These are phyloP conservation scores for Zhuliangozyma parablackwelliae DNA, from an alignment of 1,139 yeast genomes.

Conservation along the genomic window DNA sequence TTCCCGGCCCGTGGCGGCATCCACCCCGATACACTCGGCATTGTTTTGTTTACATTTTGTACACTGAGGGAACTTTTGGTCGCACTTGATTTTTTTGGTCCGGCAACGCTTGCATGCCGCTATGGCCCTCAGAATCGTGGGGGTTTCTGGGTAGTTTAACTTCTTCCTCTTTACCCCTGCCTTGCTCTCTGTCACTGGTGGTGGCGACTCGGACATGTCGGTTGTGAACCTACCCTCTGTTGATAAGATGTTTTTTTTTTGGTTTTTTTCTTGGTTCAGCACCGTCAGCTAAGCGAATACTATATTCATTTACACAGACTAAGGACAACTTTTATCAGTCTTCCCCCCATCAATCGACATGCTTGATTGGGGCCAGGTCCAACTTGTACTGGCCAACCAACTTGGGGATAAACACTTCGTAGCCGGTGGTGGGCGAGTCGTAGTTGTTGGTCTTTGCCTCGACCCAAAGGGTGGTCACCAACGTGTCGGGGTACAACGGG, in stretches of 20 bases:
- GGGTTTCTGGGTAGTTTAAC: no score
- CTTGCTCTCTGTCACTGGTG: no score
- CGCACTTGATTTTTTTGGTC: slow-evolving; percentile 74
- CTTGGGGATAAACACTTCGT: slow-evolving; percentile 69
- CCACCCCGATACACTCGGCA: slow-evolving; percentile 75
- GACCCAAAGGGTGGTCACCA: slow-evolving; percentile 68
- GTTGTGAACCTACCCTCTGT: no score
- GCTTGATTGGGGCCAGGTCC: slow-evolving; percentile 33
- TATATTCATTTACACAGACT: no score
- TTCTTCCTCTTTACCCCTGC: no score
- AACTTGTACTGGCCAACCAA: slow-evolving; percentile 35
- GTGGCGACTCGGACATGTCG: no score
- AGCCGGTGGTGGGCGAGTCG: slow-evolving; percentile 56
- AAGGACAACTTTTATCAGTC: not conserved
- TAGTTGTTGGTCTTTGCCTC: slow-evolving; percentile 55
- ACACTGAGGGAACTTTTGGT: slow-evolving; percentile 78
- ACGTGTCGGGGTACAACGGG: slow-evolving; percentile 53
- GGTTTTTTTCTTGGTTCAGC: no score
- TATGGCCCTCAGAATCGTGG: slow-evolving; percentile 20
- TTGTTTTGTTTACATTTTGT: slow-evolving; percentile 63
- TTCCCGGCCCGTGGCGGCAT: slow-evolving; percentile 84
- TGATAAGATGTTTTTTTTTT: no score
- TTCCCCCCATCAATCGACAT: slow-evolving; percentile 10
- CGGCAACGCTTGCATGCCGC: slow-evolving; percentile 86
- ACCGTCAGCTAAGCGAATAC: no score